Evolutionary conservation across 2,329 filamentous ascomycete species (phyloP).

Genomic region (Diplocarpon rosae): DNA sequence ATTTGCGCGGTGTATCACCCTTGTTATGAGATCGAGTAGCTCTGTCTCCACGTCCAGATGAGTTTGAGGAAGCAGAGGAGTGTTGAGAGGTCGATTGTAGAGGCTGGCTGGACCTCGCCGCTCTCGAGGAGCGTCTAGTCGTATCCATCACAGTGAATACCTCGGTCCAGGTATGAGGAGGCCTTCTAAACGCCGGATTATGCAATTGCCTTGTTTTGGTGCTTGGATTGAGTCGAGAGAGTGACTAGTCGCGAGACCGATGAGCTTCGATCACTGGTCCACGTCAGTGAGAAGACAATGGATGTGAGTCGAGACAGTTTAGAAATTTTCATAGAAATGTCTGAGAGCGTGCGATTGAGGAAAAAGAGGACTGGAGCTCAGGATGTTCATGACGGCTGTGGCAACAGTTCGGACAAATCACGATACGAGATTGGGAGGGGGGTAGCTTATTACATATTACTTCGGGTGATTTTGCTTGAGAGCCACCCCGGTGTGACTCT

Average conservation of each 20-base stretch:
- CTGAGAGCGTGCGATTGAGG: slow-evolving; percentile 9
- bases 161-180: not conserved
- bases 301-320: slow-evolving; percentile 5
- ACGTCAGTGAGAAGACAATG: too few relatives aligned
- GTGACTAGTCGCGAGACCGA: not conserved
- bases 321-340: slow-evolving; percentile 2
- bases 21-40: slow-evolving; percentile 63
- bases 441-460: too few relatives aligned
- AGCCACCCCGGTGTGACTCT: too few relatives aligned
- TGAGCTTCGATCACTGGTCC: too few relatives aligned
- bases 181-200: not conserved
- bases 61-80: slow-evolving; percentile 67
- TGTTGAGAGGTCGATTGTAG: slow-evolving; percentile 59
- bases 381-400: slow-evolving; percentile 17
- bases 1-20: slow-evolving; percentile 62
- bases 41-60: slow-evolving; percentile 66
- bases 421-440: too few relatives aligned
- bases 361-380: slow-evolving; percentile 8
- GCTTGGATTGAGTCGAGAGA: slow-evolving; percentile 11
- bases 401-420: not conserved
- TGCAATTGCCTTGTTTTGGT: slow-evolving; percentile 8
- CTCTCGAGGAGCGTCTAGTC: slow-evolving; percentile 79
- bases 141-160: slow-evolving; percentile 35
- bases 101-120: slow-evolving; percentile 70
- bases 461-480: too few relatives aligned